phyloP scores from a whole-genome alignment of 2,329 filamentous ascomycete genomes.

The Colletotrichum sp. region DNA sequence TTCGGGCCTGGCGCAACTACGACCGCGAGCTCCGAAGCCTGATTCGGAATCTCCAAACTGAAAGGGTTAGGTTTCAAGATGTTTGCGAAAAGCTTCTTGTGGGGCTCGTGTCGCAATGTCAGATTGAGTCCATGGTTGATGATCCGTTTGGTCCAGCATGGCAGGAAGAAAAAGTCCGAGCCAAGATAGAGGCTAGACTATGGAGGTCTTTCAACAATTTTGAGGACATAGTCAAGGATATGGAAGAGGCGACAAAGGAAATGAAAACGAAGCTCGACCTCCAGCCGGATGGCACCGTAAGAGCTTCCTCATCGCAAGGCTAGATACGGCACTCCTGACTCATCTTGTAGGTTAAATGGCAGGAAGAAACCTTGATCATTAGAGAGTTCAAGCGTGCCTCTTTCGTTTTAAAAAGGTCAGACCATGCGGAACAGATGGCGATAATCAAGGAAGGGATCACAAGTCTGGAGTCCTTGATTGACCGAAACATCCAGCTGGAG shows the following conservation, averaged over 20 bases:
- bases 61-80: constrained; percentile 31
- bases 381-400: constrained; percentile 13
- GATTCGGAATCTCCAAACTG: constrained; percentile 25
- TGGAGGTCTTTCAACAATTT: constrained; percentile 27
- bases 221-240: constrained; percentile 24
- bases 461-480: constrained; percentile 25
- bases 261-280: constrained; percentile 15
- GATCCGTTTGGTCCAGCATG: constrained; percentile 32
- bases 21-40: constrained; percentile 27
- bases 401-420: constrained; percentile 16
- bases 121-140: constrained; percentile 33
- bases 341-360: neutral
- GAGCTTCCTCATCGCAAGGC: no score
- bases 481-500: constrained; percentile 25
- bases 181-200: constrained; percentile 26
- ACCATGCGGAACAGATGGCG: constrained; percentile 6
- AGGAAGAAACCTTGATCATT: neutral
- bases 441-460: constrained; percentile 25
- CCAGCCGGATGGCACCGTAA: neutral
- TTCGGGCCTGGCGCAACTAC: constrained; percentile 21
- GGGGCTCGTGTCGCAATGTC: constrained; percentile 23
- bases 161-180: constrained; percentile 22
- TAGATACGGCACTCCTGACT: neutral
- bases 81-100: constrained; percentile 33
- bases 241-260: constrained; percentile 24